These are phyloP conservation scores for Fraxinus dipetala DNA, from an alignment of 305 asterid genomes.

Conservation along the genomic window DNA sequence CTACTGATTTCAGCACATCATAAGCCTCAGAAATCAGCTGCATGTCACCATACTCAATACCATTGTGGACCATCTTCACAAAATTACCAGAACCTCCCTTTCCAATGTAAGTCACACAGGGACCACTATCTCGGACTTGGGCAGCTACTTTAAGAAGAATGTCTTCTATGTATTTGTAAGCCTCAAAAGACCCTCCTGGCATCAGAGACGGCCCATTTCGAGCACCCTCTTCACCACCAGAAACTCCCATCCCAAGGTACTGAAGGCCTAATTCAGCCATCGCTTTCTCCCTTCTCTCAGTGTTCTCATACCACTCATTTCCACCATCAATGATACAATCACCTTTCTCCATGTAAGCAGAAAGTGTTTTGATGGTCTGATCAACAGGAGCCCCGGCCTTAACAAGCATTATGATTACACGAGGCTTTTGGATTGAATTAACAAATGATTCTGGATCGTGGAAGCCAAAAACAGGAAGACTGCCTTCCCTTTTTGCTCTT, in stretches of 20 bases:
- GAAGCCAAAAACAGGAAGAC: slow-evolving; percentile 55
- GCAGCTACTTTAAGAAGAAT: slow-evolving; percentile 88
- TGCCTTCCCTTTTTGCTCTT: slow-evolving; percentile 55
- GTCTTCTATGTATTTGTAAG: slow-evolving; percentile 79
- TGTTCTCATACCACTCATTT: slow-evolving; percentile 70
- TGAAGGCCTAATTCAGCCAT: slow-evolving; percentile 48
- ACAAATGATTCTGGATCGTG: slow-evolving; percentile 60
- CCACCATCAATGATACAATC: slow-evolving; percentile 70
- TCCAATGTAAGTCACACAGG: slow-evolving; percentile 89
- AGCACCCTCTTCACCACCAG: slow-evolving; percentile 70
- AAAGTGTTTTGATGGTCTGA: slow-evolving; percentile 59
- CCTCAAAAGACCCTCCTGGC: slow-evolving; percentile 70
- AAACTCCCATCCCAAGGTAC: slow-evolving; percentile 97
- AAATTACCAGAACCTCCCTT: slow-evolving; percentile 88
- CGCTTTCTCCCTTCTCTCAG: slow-evolving; percentile 62
- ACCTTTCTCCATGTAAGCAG: slow-evolving; percentile 59
- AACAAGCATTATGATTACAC: slow-evolving; percentile 61
- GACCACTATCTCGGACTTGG: slow-evolving; percentile 92
- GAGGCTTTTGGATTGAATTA: slow-evolving; percentile 56
- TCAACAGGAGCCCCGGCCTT: slow-evolving; percentile 77
- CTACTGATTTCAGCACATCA: slow-evolving; percentile 83
- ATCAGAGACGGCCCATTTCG: slow-evolving; percentile 62
- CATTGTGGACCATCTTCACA: slow-evolving; percentile 92
- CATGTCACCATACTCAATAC: slow-evolving; percentile 98
- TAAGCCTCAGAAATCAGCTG: slow-evolving; percentile 92